Evolutionary conservation across 257 asterid species (phyloP), one percentile per base, ranked within the genome.

Genomic region (Plantago major): DNA sequence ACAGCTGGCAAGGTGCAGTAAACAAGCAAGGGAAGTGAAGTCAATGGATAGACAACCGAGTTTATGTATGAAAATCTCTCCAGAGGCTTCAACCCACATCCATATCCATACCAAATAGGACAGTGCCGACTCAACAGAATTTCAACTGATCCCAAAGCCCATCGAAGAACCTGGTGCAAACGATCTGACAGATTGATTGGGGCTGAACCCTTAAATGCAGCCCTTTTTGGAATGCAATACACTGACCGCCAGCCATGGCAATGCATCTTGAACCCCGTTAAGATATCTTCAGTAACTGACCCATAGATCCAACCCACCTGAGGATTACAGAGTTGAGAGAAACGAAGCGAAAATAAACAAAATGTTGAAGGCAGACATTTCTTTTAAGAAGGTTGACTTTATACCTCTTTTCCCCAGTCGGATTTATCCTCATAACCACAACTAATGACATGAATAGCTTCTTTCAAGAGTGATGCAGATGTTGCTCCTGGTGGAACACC

Each of bases 271-370:
- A 91, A 91, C 15, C 98, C 98, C 18, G 98, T 91, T 73, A 91
- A 83, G 81, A 91, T 91, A 79, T 90, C 98, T 79, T 90, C 98
- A 40, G 98, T 90, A 62, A 90, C 96, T 1, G 98, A 90, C 55
- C 98, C 98, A 38, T 91, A 91, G 70, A 91, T 91, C 98, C 98
- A 92, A 33, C 98, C 98, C 46, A 92, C 75, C 98, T 91, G 84
- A 60, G 47, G 40, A 49, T 67, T 5, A 2, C 37, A 33, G 18
- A 60, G 30, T 48, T 22, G 30, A 46, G 60, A 81, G 60, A 61
- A 45, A 16, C 65, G 45, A 48, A 54, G 55, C 19, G 28, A 5
- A 55, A 44, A 18, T 17, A 3, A 55, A 57, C 1, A 12, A 51
- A 43, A 22, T 22, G 26, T 30, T 19, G 17, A n/a, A 11, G 0